phyloP scores from a whole-genome alignment of 1,139 yeast genomes.

The Suhomyces coccinellae region DNA sequence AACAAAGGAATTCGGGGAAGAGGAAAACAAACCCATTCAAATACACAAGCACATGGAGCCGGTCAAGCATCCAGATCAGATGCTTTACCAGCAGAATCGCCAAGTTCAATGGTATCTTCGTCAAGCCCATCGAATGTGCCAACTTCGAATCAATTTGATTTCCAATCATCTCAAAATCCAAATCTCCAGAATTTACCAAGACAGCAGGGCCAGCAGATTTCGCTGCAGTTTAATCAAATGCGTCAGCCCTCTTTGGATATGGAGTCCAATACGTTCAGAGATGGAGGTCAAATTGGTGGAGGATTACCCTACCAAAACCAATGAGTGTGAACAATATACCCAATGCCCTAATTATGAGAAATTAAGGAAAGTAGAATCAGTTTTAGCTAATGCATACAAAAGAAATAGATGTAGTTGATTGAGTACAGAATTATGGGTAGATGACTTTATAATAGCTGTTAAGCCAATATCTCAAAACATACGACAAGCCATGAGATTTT shows the following conservation, averaged over 20 bases:
- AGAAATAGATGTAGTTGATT: background rate
- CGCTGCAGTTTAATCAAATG: conserved; percentile 6
- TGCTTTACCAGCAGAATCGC: conserved; percentile 6
- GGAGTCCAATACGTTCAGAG: conserved; percentile 15
- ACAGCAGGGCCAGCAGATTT: conserved; percentile 8
- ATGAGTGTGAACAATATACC: conserved; percentile 3
- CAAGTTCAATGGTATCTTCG: conserved; percentile 5
- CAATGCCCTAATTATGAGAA: background rate
- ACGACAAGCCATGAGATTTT: too few species aligned
- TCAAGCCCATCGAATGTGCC: conserved; percentile 9
- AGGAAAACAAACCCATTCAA: conserved; percentile 48
- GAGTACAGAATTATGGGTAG: too few species aligned
- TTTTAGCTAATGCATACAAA: background rate
- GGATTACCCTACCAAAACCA: conserved; percentile 12
- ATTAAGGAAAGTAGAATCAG: background rate
- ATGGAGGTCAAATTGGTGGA: conserved; percentile 16
- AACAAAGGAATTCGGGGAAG: conserved; percentile 91
- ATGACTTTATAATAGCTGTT: too few species aligned
- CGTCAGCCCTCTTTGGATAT: conserved; percentile 15
- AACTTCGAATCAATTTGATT: conserved; percentile 12
- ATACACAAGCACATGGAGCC: background rate
- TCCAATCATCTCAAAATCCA: conserved; percentile 11
- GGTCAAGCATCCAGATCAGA: conserved; percentile 1
- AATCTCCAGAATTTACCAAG: conserved; percentile 12
- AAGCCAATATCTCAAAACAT: too few species aligned